Conservation (phyloP, 352 stramenopile species). For the Hyaloperonospora brassicae region DNA sequence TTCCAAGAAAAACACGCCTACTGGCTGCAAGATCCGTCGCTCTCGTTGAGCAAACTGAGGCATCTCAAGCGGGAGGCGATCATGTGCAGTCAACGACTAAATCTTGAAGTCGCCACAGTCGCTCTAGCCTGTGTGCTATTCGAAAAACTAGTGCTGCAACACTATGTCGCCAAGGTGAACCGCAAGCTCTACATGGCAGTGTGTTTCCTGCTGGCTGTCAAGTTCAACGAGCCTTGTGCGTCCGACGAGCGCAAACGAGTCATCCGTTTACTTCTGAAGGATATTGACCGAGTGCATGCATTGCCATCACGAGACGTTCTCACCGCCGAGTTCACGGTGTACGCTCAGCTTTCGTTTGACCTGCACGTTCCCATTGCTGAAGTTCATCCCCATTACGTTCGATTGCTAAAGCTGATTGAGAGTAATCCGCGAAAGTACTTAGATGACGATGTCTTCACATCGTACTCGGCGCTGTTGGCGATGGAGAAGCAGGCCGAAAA, state of each 20-base stretch:
- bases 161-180: constrained; percentile 94
- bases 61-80: constrained; percentile 90
- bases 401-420: constrained; percentile 77
- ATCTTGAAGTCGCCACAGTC: constrained; percentile 90
- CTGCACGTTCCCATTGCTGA: constrained; percentile 76
- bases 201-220: constrained; percentile 91
- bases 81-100: constrained; percentile 56
- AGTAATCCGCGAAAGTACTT: constrained; percentile 86
- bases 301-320: constrained; percentile 79
- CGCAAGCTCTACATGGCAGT: constrained; percentile 93
- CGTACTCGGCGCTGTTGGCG: constrained; percentile 64
- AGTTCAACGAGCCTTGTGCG: constrained; percentile 84
- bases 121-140: constrained; percentile 95
- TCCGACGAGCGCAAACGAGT: constrained; percentile 54
- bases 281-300: constrained; percentile 76
- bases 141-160: constrained; percentile 92
- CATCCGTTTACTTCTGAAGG: constrained; percentile 60
- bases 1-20: constrained; percentile 91
- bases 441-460: constrained; percentile 75
- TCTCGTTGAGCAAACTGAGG: constrained; percentile 95
- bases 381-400: constrained; percentile 82
- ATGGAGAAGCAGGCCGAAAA: constrained; percentile 54
- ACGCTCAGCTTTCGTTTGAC: constrained; percentile 84
- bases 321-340: constrained; percentile 85
- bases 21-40: constrained; percentile 77